Percentiles rank a stretch among this genome's conserved stretches.
These are phyloP conservation scores for Candida palmyrensis DNA, from an alignment of 805 yeast genomes.

Conservation along the genomic window DNA sequence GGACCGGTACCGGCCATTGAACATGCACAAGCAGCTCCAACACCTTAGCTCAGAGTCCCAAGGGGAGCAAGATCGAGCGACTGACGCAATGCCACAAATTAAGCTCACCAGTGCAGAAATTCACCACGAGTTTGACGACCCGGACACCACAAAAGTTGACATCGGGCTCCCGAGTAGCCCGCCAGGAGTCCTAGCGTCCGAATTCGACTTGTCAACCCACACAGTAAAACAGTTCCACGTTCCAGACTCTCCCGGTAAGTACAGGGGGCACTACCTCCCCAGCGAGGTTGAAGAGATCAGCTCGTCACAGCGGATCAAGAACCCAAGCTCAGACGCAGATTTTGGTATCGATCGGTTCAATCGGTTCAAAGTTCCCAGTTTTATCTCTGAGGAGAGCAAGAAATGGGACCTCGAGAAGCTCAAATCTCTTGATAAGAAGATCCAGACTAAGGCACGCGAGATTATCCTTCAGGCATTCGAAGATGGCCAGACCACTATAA, in stretches of 20 bases:
- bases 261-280: neutral
- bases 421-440: constrained; percentile 4
- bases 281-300: neutral
- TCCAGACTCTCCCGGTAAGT: constrained; percentile 3
- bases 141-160: neutral
- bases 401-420: neutral
- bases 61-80: neutral
- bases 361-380: constrained; percentile 24
- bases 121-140: neutral
- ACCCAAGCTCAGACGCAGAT: constrained; percentile 34
- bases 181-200: constrained; percentile 28
- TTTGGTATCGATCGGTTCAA: constrained; percentile 50
- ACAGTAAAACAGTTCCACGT: neutral
- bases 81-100: too few species aligned
- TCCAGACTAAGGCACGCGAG: constrained; percentile 30
- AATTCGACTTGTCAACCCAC: constrained; percentile 23
- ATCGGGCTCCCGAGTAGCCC: constrained; percentile 24
- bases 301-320: constrained; percentile 1
- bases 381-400: constrained; percentile 3
- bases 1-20: too few species aligned
- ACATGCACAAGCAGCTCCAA: too few species aligned
- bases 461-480: constrained; percentile 45
- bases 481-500: constrained; percentile 37
- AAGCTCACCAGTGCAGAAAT: too few species aligned
- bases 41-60: too few species aligned